Evolutionary conservation across 495 filamentous ascomycete species (phyloP).

Genomic region (Xylaria castorea): DNA sequence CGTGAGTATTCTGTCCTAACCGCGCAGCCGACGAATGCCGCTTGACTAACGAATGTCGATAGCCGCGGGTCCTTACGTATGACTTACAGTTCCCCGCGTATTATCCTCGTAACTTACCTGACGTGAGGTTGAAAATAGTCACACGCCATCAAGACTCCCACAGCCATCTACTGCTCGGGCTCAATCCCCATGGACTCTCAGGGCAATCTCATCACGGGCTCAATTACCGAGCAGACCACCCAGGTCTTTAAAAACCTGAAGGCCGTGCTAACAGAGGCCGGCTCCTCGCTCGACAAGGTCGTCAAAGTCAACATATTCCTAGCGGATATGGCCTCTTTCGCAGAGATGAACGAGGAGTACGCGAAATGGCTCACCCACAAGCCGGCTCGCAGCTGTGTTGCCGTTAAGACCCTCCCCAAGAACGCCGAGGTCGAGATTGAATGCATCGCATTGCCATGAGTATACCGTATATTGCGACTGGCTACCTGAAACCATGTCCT

Average conservation of each 20-base stretch:
- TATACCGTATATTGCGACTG: background rate
- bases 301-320: slow-evolving; percentile 88
- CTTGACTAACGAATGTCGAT: slow-evolving; percentile 29
- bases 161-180: slow-evolving; percentile 88
- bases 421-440: slow-evolving; percentile 92
- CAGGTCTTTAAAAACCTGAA: slow-evolving; percentile 79
- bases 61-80: slow-evolving; percentile 65
- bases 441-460: slow-evolving; percentile 76
- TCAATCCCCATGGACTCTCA: slow-evolving; percentile 83
- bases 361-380: slow-evolving; percentile 86
- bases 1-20: slow-evolving; percentile 45
- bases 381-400: slow-evolving; percentile 92
- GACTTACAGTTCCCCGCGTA: slow-evolving; percentile 26
- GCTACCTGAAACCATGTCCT: background rate
- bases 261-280: slow-evolving; percentile 78
- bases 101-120: slow-evolving; percentile 7
- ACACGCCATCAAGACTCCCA: slow-evolving; percentile 85
- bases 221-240: slow-evolving; percentile 76
- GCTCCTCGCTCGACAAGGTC: slow-evolving; percentile 73
- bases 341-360: slow-evolving; percentile 86
- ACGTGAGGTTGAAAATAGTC: slow-evolving; percentile 59
- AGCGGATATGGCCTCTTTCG: slow-evolving; percentile 84
- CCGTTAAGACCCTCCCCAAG: slow-evolving; percentile 88
- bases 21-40: background rate
- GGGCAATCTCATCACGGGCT: slow-evolving; percentile 77